Conservation (phyloP, 1,284 basidiomycete species). For the Ustilago bromivora region DNA sequence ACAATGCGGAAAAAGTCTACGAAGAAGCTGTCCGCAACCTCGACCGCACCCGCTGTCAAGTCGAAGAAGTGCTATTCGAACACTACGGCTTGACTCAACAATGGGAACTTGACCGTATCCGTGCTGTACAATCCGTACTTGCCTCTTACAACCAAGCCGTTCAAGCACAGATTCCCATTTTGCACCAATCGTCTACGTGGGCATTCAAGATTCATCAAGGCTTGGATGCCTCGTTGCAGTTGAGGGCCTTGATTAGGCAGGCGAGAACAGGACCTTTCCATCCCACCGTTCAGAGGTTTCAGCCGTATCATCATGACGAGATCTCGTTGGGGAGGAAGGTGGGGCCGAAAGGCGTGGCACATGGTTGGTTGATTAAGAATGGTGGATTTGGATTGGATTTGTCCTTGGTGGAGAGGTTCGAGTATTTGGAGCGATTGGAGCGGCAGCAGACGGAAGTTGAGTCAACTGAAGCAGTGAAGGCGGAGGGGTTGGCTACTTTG, state of each 20-base stretch:
- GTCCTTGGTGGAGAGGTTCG: constrained; percentile 45
- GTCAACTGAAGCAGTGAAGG: not conserved
- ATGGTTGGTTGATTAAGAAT: constrained; percentile 48
- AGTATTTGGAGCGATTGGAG: constrained; percentile 54
- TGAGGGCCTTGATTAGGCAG: constrained; percentile 53
- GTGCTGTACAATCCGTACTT: constrained; percentile 61
- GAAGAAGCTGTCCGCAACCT: constrained; percentile 56
- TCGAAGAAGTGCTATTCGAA: constrained; percentile 64
- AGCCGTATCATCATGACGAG: constrained; percentile 68
- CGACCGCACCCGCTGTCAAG: constrained; percentile 57
- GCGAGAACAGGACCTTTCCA: constrained; percentile 63
- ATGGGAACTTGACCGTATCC: constrained; percentile 63
- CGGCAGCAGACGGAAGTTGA: constrained; percentile 23
- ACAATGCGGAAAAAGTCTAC: constrained; percentile 60
- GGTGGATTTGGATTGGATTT: constrained; percentile 67
- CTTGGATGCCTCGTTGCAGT: constrained; percentile 36
- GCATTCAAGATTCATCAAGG: constrained; percentile 37
- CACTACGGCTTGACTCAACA: constrained; percentile 59
- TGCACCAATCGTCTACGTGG: constrained; percentile 33
- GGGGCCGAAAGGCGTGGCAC: constrained; percentile 22
- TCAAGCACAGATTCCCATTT: constrained; percentile 28
- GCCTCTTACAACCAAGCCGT: constrained; percentile 49
- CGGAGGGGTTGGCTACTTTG: constrained; percentile 69
- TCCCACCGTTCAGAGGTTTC: constrained; percentile 61
- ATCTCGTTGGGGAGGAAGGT: constrained; percentile 48